Evolutionary conservation across 805 yeast genomes (phyloP), one percentile per base, ranked within the genome.

Genomic region (Yamadazyma akitaensis): DNA sequence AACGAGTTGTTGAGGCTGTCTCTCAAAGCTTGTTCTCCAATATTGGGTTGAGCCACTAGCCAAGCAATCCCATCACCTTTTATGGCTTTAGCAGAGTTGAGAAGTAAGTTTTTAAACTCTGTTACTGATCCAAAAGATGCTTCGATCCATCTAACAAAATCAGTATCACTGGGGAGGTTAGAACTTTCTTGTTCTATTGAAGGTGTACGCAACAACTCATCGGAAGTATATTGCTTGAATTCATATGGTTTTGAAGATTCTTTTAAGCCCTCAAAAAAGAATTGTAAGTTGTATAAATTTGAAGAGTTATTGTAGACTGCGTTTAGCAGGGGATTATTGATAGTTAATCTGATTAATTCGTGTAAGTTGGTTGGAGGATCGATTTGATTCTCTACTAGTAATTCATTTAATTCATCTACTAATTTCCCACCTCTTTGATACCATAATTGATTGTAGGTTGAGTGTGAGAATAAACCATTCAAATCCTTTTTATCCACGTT

Each of bases 21-120:
- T 36, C 59, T 61, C 53, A 61, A 51, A 21, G 58, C 53, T 35
- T 53, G 52, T 43, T 67, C 68, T 17, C 67, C 55, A 47, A 61
- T 56, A 38, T 62, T 62, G 13, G 63, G 73, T 65, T 73, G 75
- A 48, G 92, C 95, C 18, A 90, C 84, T 16, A 94, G 70, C 94
- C 97, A 94, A 10, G 91, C 86, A 65, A 77, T 82, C 2, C 99
- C 99, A 64, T 88, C 92, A 42, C 98, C 97, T 50, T 84, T 81
- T 50, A 89, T 79, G 3, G 85, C 77, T 42, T 73, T 67, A 10
- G 92, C 88, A 1, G 94, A 81, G 48, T 80, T 77, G 48, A 87
- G 60, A 37, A 94, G 64, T 40, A 88, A 74, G 1, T 86, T 79
- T 55, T 85, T 77, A 61, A 94, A 84, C 61, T 89, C 95, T 13